Conservation (phyloP, 2,329 filamentous ascomycete genomes). For the Ophiocordyceps camponoti-floridani region DNA sequence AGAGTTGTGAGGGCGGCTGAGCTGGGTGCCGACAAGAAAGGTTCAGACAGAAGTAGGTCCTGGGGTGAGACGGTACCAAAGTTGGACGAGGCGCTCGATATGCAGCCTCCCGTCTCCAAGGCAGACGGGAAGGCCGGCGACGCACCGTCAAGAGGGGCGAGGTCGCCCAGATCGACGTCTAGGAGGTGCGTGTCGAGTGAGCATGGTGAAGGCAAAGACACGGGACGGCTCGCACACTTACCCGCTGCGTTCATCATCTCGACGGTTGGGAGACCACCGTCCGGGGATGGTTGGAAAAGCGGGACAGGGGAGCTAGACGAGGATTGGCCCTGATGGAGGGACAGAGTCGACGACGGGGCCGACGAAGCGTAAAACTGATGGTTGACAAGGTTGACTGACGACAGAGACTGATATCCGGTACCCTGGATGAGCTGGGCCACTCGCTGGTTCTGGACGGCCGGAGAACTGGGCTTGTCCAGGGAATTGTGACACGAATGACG, state of each 20-base stretch:
- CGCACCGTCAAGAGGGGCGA: slow-evolving; percentile 34
- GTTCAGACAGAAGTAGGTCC: slow-evolving; percentile 56
- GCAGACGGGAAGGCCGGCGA: slow-evolving; percentile 28
- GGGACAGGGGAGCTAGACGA: slow-evolving; percentile 46
- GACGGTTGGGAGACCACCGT: slow-evolving; percentile 25
- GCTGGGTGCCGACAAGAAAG: slow-evolving; percentile 59
- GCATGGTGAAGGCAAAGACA: not conserved
- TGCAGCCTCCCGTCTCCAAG: slow-evolving; percentile 31
- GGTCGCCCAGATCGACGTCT: slow-evolving; percentile 42
- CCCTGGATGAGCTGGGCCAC: slow-evolving; percentile 40
- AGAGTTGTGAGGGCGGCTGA: slow-evolving; percentile 68
- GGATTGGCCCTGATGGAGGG: slow-evolving; percentile 27
- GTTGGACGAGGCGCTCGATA: slow-evolving; percentile 32
- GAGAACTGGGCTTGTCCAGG: slow-evolving; percentile 19
- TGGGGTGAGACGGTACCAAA: slow-evolving; percentile 67
- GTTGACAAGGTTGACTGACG: slow-evolving; percentile 33
- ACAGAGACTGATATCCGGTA: slow-evolving; percentile 34
- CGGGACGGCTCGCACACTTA: slow-evolving; percentile 9
- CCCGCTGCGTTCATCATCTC: slow-evolving; percentile 27
- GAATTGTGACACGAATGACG: slow-evolving; percentile 28
- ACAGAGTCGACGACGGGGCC: slow-evolving; percentile 40
- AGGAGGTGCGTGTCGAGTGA: slow-evolving; percentile 17
- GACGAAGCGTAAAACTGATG: slow-evolving; percentile 52
- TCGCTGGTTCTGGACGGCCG: slow-evolving; percentile 36
- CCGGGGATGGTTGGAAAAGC: slow-evolving; percentile 45